These are phyloP conservation scores for Achlya hypogyna DNA, from an alignment of 352 stramenopile species.

Conservation along the genomic window DNA sequence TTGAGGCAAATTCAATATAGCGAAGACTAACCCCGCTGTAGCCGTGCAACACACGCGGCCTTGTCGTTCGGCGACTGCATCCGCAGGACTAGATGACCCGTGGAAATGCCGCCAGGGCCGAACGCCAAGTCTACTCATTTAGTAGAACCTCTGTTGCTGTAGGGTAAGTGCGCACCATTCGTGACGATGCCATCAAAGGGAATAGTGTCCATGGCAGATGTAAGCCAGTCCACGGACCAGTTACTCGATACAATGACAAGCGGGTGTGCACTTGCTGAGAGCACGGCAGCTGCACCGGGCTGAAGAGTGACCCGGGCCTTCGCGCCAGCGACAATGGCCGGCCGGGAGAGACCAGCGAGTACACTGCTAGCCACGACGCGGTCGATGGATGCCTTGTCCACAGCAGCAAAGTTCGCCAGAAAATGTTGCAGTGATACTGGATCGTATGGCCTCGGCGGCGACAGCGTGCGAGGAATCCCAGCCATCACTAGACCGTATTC, in stretches of 20 bases:
- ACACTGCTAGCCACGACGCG: neutral
- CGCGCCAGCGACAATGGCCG: neutral
- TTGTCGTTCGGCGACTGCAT: conserved; percentile 11
- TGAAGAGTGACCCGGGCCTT: neutral
- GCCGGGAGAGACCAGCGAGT: neutral
- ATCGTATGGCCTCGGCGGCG: neutral
- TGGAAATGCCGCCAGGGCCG: neutral
- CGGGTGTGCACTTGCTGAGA: neutral
- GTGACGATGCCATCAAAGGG: neutral
- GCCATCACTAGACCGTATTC: neutral
- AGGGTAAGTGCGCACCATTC: neutral
- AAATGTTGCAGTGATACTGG: neutral
- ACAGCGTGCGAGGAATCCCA: neutral
- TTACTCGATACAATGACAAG: conserved; percentile 13
- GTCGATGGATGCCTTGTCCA: neutral
- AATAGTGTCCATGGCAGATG: neutral
- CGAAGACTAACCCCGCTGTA: neutral
- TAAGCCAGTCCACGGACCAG: conserved; percentile 4
- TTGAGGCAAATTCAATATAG: neutral
- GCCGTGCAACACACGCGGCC: neutral
- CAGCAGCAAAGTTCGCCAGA: neutral
- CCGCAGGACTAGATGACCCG: conserved; percentile 1
- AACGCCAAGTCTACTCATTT: conserved; percentile 4
- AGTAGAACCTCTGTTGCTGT: neutral
- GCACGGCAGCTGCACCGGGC: neutral